A percentile compares a stretch with the other conserved stretches of the same genome.
Evolutionary conservation across 176 grass and related monocot species (phyloP).

Genomic region (Paspalum notatum): DNA sequence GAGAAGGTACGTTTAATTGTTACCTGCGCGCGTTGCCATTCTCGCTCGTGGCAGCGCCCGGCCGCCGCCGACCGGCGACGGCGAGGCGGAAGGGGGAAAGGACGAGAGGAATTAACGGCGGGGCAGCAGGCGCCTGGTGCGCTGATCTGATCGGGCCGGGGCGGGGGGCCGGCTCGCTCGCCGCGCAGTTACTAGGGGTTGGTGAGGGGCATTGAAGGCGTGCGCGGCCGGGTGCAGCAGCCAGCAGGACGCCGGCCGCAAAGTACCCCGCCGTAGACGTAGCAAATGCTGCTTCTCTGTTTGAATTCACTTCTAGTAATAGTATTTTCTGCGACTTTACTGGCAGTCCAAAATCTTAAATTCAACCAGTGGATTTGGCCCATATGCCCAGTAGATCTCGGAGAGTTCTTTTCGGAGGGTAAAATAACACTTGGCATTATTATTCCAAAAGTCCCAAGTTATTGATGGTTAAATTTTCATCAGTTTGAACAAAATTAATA

Average conservation of each 20-base stretch:
- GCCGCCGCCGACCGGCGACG: not conserved
- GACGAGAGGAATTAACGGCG: constrained; percentile 22
- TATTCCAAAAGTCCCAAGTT: too few species aligned
- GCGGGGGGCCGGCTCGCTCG: not conserved
- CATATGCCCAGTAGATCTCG: not conserved
- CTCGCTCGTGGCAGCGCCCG: not conserved
- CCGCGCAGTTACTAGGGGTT: constrained; percentile 40
- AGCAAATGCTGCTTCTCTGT: constrained; percentile 28
- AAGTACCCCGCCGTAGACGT: not conserved
- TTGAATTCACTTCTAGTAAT: constrained; percentile 1
- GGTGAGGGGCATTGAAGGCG: constrained; percentile 56
- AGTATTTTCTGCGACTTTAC: not conserved
- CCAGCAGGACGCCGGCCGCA: not conserved
- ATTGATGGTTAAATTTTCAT: too few species aligned
- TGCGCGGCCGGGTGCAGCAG: not conserved
- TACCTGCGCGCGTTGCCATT: constrained; percentile 20
- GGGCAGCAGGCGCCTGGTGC: not conserved
- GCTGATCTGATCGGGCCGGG: not conserved
- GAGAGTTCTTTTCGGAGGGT: too few species aligned
- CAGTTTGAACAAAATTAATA: too few species aligned
- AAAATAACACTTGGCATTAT: too few species aligned
- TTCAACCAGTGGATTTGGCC: not conserved
- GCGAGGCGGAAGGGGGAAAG: not conserved
- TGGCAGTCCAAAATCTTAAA: not conserved
- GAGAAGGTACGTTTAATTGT: constrained; percentile 74